Evolutionary conservation across 352 stramenopile species (phyloP).

Genomic region (Phytophthora capsici): DNA sequence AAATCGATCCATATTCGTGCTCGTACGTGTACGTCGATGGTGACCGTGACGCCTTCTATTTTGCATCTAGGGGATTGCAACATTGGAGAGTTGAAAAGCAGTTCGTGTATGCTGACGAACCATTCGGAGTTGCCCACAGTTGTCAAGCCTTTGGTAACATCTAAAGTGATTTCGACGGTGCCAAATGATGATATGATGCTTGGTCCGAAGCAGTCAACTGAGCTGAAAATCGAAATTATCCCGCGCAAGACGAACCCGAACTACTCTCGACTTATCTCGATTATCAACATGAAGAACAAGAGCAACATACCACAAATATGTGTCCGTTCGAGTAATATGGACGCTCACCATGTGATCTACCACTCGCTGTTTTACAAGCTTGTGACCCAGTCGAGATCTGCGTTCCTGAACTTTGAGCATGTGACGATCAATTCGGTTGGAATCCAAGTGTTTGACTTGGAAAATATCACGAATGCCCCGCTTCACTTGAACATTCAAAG

Average conservation of each 20-base stretch:
- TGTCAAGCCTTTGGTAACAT: conserved; percentile 87
- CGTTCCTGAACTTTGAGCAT: conserved; percentile 90
- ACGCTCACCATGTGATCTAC: conserved; percentile 91
- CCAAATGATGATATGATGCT: conserved; percentile 90
- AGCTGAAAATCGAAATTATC: conserved; percentile 92
- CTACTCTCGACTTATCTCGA: conserved; percentile 87
- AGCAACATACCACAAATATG: conserved; percentile 86
- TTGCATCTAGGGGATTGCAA: conserved; percentile 90
- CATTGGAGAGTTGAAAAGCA: conserved; percentile 89
- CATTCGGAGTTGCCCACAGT: conserved; percentile 89
- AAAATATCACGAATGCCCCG: conserved; percentile 88
- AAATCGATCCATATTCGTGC: conserved; percentile 89
- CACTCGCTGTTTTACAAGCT: conserved; percentile 92
- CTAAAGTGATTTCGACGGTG: conserved; percentile 90
- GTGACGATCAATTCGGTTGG: conserved; percentile 85
- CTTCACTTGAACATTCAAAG: conserved; percentile 83
- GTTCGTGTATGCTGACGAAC: conserved; percentile 88
- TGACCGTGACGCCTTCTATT: conserved; percentile 86
- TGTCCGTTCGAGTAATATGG: conserved; percentile 91
- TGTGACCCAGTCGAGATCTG: conserved; percentile 81
- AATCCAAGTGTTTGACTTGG: conserved; percentile 89
- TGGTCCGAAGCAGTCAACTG: conserved; percentile 85
- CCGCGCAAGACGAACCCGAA: conserved; percentile 90
- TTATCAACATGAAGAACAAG: conserved; percentile 91
- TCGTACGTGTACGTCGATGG: conserved; percentile 87